Conservation (phyloP, 192 early-diverging fungal genomes). For the Rhizoclosmatium globosum region DNA sequence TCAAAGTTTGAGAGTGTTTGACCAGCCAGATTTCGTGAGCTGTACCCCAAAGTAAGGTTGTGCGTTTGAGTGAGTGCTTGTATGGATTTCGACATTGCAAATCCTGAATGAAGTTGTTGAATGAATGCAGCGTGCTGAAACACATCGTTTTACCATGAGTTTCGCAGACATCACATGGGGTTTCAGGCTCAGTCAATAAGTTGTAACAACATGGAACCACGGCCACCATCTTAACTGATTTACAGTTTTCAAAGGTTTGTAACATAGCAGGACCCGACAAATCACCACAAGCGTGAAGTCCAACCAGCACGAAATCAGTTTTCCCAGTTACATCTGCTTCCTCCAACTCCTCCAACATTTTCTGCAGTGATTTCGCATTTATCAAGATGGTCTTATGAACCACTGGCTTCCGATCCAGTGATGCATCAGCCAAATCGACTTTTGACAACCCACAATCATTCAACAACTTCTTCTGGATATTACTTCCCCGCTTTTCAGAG, state of each 20-base stretch:
- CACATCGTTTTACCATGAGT: neutral
- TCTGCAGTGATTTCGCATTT: neutral
- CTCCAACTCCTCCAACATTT: slow-evolving; percentile 1
- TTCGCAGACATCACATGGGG: neutral
- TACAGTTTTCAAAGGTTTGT: slow-evolving; percentile 1
- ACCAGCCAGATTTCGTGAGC: slow-evolving; percentile 39
- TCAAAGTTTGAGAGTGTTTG: slow-evolving; percentile 32
- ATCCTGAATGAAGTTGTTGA: slow-evolving; percentile 5
- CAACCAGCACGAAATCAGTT: slow-evolving; percentile 26
- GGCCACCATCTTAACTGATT: slow-evolving; percentile 12
- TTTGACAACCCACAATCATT: neutral
- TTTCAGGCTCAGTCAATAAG: slow-evolving; percentile 30
- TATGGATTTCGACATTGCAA: slow-evolving; percentile 23
- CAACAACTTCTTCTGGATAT: slow-evolving; percentile 16
- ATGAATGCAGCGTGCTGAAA: neutral
- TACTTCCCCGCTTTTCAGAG: slow-evolving; percentile 19
- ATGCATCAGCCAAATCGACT: too few species aligned
- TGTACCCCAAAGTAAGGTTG: slow-evolving; percentile 26
- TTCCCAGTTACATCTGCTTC: neutral
- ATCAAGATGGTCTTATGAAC: slow-evolving; percentile 26
- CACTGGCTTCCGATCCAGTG: neutral
- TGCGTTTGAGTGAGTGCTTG: neutral
- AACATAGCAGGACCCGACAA: slow-evolving; percentile 28
- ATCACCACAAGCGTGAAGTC: slow-evolving; percentile 43
- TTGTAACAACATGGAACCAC: slow-evolving; percentile 44